Evolutionary conservation across 2,329 filamentous ascomycete species (phyloP).

Genomic region (Penicillium sp.): DNA sequence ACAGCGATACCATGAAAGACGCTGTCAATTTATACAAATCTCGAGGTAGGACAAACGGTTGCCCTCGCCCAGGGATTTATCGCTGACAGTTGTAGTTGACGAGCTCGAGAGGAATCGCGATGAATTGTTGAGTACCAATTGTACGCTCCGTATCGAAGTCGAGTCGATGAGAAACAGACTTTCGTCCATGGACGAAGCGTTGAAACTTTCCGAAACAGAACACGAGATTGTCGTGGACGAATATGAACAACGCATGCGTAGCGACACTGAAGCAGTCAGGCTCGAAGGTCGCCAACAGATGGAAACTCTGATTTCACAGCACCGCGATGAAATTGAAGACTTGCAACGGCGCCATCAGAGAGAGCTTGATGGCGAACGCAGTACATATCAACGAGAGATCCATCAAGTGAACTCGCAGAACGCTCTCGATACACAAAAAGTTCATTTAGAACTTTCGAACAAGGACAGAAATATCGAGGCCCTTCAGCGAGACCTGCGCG

Average conservation of each 20-base stretch:
- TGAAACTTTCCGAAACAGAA: constrained; percentile 51
- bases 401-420: constrained; percentile 30
- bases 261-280: constrained; percentile 39
- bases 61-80: not conserved
- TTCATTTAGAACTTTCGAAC: constrained; percentile 45
- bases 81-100: constrained; percentile 39
- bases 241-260: constrained; percentile 49
- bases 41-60: constrained; percentile 53
- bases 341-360: constrained; percentile 60
- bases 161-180: constrained; percentile 56
- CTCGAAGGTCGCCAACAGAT: constrained; percentile 50
- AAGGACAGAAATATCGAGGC: constrained; percentile 53
- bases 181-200: constrained; percentile 43
- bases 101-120: constrained; percentile 55
- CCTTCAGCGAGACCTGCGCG: constrained; percentile 37
- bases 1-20: constrained; percentile 68
- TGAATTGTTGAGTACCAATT: constrained; percentile 50
- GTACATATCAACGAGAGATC: constrained; percentile 37
- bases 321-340: constrained; percentile 65
- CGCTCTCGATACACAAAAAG: constrained; percentile 36
- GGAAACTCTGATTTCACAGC: constrained; percentile 56
- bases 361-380: constrained; percentile 63
- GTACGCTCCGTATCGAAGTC: constrained; percentile 63
- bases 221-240: constrained; percentile 52
- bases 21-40: constrained; percentile 69